phyloP scores from a whole-genome alignment of 2,329 filamentous ascomycete genomes.

The Dactylella cylindrospora region DNA sequence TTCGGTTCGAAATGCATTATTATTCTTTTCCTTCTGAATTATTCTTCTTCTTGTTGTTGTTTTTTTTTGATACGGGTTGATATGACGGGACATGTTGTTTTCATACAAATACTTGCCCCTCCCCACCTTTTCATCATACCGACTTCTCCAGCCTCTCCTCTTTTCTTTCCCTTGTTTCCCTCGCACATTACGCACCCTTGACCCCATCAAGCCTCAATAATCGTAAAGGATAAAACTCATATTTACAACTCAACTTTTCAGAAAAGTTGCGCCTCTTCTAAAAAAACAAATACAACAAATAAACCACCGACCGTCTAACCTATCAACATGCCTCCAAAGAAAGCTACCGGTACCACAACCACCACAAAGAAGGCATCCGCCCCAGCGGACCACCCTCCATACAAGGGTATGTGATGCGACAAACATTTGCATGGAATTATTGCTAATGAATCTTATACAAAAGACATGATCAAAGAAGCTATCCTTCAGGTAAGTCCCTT shows the following conservation, averaged over 20 bases:
- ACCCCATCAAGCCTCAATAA: constrained; percentile 4
- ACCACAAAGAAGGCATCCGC: constrained; percentile 34
- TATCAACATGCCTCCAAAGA: constrained; percentile 42
- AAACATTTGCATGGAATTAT: background rate
- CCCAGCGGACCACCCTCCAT: constrained; percentile 30
- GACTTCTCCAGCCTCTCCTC: constrained; percentile 18
- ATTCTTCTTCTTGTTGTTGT: no score
- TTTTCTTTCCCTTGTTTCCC: constrained; percentile 7
- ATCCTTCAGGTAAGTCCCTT: constrained; percentile 22
- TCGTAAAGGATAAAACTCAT: background rate
- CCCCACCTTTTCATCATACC: constrained; percentile 28
- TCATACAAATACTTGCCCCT: constrained; percentile 44
- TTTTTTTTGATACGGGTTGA: no score
- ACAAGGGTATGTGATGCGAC: constrained; percentile 22
- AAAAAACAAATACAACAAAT: background rate
- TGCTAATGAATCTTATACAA: background rate
- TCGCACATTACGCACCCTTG: background rate
- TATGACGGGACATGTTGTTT: constrained; percentile 19
- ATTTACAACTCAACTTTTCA: background rate
- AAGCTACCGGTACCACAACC: constrained; percentile 20
- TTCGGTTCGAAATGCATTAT: no score
- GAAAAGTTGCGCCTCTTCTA: no score
- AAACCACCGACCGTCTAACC: no score
- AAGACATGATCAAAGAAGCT: constrained; percentile 43
- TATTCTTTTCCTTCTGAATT: no score